Evolutionary conservation across 345 rosid species (phyloP).

Genomic region (Psidium friedrichsthalianum): DNA sequence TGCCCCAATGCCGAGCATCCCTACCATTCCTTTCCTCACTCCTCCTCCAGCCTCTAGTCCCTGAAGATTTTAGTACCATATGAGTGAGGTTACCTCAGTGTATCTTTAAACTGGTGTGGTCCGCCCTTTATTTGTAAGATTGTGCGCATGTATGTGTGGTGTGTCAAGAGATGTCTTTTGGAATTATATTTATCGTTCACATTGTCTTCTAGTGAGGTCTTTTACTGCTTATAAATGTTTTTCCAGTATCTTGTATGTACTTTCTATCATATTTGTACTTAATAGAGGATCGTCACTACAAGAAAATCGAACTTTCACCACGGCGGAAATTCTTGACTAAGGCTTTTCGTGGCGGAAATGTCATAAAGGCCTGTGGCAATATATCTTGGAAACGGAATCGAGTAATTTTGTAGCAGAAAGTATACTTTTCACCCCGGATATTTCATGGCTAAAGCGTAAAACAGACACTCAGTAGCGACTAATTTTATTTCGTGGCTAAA

Average conservation of each 20-base stretch:
- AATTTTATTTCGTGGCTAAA: not conserved
- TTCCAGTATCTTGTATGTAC: not conserved
- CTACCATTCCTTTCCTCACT: not conserved
- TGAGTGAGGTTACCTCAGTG: not conserved
- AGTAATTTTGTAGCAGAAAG: not conserved
- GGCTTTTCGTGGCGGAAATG: not conserved
- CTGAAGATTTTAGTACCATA: not conserved
- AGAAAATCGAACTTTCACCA: not conserved
- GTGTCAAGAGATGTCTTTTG: not conserved
- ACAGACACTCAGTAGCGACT: not conserved
- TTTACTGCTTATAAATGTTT: not conserved
- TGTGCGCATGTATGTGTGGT: not conserved
- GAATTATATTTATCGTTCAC: not conserved
- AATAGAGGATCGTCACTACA: not conserved
- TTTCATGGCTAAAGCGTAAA: not conserved
- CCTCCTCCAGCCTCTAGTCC: not conserved
- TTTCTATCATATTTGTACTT: not conserved
- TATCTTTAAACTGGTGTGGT: not conserved
- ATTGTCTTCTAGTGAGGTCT: not conserved
- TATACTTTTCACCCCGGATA: not conserved
- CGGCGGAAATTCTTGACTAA: too few relatives aligned
- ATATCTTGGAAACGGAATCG: not conserved
- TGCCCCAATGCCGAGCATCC: not conserved
- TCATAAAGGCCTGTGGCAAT: not conserved
- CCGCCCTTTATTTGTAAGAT: not conserved